phyloP scores from a whole-genome alignment of 2,329 filamentous ascomycete genomes.

The Cercospora citrullina region DNA sequence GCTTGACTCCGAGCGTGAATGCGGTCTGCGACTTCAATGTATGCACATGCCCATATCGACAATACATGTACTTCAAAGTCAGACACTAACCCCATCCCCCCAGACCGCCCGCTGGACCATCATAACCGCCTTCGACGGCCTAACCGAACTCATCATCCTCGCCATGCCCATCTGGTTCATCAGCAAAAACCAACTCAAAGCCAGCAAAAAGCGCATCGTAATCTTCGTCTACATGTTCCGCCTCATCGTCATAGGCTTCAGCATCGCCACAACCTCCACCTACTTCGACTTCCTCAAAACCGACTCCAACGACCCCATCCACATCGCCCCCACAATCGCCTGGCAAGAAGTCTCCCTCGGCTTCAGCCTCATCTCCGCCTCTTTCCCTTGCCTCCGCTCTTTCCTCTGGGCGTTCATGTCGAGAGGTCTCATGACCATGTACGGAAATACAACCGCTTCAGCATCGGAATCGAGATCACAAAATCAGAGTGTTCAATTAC shows the following conservation, averaged over 20 bases:
- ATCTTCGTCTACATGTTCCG: slow-evolving; percentile 29
- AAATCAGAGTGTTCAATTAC: slow-evolving; percentile 20
- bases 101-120: slow-evolving; percentile 25
- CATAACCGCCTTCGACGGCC: slow-evolving; percentile 25
- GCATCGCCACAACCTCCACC: slow-evolving; percentile 20
- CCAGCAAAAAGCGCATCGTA: slow-evolving; percentile 28
- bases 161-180: slow-evolving; percentile 32
- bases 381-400: slow-evolving; percentile 30
- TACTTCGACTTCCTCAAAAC: slow-evolving; percentile 30
- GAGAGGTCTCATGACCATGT: slow-evolving; percentile 27
- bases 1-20: slow-evolving; percentile 18
- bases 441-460: slow-evolving; percentile 26
- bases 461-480: slow-evolving; percentile 17
- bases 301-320: slow-evolving; percentile 23
- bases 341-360: slow-evolving; percentile 30
- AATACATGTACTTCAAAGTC: too few relatives aligned
- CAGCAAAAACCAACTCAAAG: slow-evolving; percentile 29
- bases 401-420: slow-evolving; percentile 34
- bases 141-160: slow-evolving; percentile 29
- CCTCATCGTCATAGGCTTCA: slow-evolving; percentile 25
- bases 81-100: slow-evolving; percentile 3
- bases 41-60: background rate
- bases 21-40: slow-evolving; percentile 30
- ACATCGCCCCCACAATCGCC: slow-evolving; percentile 25
- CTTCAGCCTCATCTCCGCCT: slow-evolving; percentile 32